Evolutionary conservation across 495 filamentous ascomycete species (phyloP), one percentile per base, ranked within the genome.

Genomic region (Trypethelium eluteriae): DNA sequence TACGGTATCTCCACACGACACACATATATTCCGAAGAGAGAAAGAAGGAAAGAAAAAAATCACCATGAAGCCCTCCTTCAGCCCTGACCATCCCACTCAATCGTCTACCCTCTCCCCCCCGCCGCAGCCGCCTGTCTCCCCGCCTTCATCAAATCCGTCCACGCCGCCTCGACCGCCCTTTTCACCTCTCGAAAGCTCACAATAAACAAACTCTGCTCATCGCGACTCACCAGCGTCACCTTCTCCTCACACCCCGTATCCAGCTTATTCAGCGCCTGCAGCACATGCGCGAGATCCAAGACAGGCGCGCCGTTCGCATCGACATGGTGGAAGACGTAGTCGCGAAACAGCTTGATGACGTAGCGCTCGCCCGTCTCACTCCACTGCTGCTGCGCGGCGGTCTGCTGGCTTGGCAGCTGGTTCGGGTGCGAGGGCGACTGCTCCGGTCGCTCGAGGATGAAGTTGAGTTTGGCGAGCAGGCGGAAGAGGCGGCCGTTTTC

Each of bases 271-370:
- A 98, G 71, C 73, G 87, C 91, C 38, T 79, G 81, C 25, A 98
- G 71, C 50, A 98, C 87, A 78, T 98, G 93, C 0, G 86, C 93
- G 38, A 97, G 81, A 72, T 95, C 88, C 2, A 94, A 78, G 6
- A 90, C 87, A 0, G 94, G 88, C 32, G 89, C 87, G 12, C 89
- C 91, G 67, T 90, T 82, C 36, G 85, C 82, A 71, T 97, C 91
- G 35, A 96, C 91, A 66, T 93, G 91, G 75, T 98, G 94, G 77
- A 97, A 98, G 63, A 97, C 89, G 67, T 95, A 97, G 76, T 98
- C 95, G 53, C 94, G 86, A 81, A 98, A 97, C 39, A 98, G 81
- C 77, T 95, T 95, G 64, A 98, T 78, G 70, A 86, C 88, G 73
- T 95, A 96, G n/a, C 92, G 84, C 68, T 96, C 89, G 2, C 92